Evolutionary conservation across 2,329 filamentous ascomycete genomes (phyloP), one percentile per base, ranked within the genome.

Genomic region (Graphiopsis chlorocephala): DNA sequence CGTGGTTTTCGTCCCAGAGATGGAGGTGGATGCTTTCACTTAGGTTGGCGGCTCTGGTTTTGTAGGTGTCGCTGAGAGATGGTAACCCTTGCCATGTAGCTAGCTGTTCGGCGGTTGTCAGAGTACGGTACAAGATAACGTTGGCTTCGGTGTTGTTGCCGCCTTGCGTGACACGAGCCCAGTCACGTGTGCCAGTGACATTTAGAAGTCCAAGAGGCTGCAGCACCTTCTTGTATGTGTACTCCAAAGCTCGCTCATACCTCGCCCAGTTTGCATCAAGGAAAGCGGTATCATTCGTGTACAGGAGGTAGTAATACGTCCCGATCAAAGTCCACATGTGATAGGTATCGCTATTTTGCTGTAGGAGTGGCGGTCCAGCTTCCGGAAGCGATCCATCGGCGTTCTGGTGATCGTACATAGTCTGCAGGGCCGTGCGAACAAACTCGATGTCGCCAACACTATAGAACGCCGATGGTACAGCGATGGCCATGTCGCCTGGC

Each of bases 401-500:
- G 33, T 75, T 77, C 63, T 77, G 80, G 38, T 78, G 77, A 63
- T 81, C 73, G 65, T 81, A 83, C 63, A 84, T 76, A 0, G 78
- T 78, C 61, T 82, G 80, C 48, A 83, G 68, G 1, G 81, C 81
- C 68, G 82, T 82, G 59, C 75, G 78, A 0, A 82, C 78, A 63
- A 80, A 82, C 14, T 82, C 78, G 35, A 83, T 66, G 78, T 67
- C 77, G 0, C 84, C 84, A 10, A 83, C 72, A 1, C 80, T 79
- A 0, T 82, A 82, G 65, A 84, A 84, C 0, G 77, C 74, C 4
- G 77, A 75, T 1, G 80, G 80, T 0, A 83, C 79, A 2, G 81
- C 81, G 59, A 83, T 84, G 4, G 81, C 80, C 78, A 88, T 85
- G 70, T 89, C 86, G 1, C 86, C 86, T 12, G 86, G 82, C 85